These are phyloP conservation scores for Cordyceps cateniannulata DNA, from an alignment of 2,329 filamentous ascomycete genomes.

Conservation along the genomic window DNA sequence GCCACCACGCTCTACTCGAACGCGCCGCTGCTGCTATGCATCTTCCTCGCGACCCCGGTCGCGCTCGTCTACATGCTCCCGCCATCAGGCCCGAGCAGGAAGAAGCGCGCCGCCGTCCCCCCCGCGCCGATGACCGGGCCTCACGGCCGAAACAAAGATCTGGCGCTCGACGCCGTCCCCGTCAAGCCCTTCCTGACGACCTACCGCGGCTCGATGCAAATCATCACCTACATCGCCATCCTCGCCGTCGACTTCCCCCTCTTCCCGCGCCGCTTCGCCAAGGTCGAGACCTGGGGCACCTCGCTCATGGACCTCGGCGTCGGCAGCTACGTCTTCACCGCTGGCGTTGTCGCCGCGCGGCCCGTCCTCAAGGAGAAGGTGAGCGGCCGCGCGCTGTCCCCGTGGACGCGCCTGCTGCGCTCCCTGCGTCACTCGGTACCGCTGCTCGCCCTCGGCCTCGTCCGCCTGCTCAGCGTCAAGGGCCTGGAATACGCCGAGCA, in stretches of 20 bases:
- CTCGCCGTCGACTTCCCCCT: conserved; percentile 93
- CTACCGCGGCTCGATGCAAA: conserved; percentile 87
- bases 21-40: conserved; percentile 64
- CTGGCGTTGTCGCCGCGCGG: conserved; percentile 82
- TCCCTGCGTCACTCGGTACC: conserved; percentile 79
- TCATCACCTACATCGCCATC: conserved; percentile 83
- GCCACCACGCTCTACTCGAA: conserved; percentile 80
- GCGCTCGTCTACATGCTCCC: conserved; percentile 53
- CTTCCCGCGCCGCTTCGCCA: conserved; percentile 91
- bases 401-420: conserved; percentile 52
- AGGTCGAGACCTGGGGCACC: conserved; percentile 98
- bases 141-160: conserved; percentile 4
- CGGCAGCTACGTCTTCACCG: conserved; percentile 94
- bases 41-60: conserved; percentile 67
- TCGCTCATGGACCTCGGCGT: conserved; percentile 99
- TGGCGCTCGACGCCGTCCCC: conserved; percentile 47
- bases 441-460: conserved; percentile 69
- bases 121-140: conserved; percentile 30
- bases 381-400: conserved; percentile 40
- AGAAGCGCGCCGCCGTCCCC: conserved; percentile 41
- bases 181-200: conserved; percentile 88
- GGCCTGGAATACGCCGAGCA: conserved; percentile 94
- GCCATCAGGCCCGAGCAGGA: conserved; percentile 28
- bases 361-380: conserved; percentile 65
- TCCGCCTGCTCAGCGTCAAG: conserved; percentile 85